Conservation (phyloP, 208 protist genomes). For the Phytomonas sp. region DNA sequence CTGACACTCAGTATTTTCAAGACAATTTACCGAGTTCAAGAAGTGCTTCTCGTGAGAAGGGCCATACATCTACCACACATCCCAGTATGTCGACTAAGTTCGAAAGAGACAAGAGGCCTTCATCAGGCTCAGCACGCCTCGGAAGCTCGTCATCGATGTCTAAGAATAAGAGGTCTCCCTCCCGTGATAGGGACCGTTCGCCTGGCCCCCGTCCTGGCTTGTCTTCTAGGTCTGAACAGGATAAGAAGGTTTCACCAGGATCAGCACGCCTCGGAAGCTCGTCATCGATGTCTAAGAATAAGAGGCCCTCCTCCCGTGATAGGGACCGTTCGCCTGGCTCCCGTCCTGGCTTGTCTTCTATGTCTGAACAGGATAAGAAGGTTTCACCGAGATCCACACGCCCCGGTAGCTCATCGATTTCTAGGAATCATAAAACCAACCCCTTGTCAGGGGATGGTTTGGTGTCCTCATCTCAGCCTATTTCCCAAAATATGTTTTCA, state of each 20-base stretch:
- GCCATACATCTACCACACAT: background rate
- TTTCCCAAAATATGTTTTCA: no score
- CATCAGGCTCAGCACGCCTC: no score
- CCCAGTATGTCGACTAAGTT: no score
- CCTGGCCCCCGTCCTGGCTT: background rate
- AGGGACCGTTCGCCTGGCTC: background rate
- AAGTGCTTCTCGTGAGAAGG: background rate
- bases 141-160: background rate
- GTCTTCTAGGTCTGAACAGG: background rate
- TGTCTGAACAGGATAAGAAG: background rate
- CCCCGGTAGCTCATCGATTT: no score
- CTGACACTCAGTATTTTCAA: no score
- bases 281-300: background rate
- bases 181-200: no score
- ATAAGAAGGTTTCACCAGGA: background rate
- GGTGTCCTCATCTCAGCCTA: no score
- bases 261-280: background rate
- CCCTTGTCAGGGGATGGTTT: no score
- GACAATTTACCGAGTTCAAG: no score
- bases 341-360: background rate
- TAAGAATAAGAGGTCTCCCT: no score
- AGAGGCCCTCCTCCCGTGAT: background rate
- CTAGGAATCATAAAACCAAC: no score
- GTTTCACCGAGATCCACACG: background rate
- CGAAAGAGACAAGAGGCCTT: no score